A percentile compares a stretch with the other conserved stretches of the same genome.
phyloP scores from a whole-genome alignment of 371 early-diverging fungal species.

The Syncephalis fuscata region DNA sequence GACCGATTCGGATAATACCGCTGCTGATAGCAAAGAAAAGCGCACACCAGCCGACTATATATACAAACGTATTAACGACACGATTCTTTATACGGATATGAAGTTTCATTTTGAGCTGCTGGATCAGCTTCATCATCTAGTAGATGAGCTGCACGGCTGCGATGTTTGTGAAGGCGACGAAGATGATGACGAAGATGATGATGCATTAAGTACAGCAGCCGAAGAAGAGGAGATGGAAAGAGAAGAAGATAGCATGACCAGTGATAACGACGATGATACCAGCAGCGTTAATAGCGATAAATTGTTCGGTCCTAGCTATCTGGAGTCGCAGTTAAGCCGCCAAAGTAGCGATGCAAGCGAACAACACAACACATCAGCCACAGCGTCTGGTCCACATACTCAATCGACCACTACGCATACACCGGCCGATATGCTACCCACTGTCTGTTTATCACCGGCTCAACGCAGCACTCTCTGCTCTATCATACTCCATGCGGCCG shows the following conservation, averaged over 20 bases:
- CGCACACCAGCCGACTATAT: conserved; percentile 7
- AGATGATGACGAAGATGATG: conserved; percentile 4
- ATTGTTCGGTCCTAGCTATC: conserved; percentile 2
- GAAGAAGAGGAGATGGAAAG: background rate
- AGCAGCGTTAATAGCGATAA: background rate
- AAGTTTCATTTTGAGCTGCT: conserved; percentile 66
- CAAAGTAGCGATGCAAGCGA: conserved; percentile 1
- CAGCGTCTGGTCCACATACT: no score
- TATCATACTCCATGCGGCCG: conserved; percentile 67
- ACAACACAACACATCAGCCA: background rate
- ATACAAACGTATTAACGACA: conserved; percentile 20
- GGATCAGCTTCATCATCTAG: conserved; percentile 30
- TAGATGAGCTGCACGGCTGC: conserved; percentile 13
- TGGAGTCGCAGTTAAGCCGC: conserved; percentile 1
- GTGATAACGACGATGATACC: background rate
- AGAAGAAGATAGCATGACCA: background rate
- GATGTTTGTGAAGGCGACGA: conserved; percentile 4
- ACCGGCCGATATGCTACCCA: background rate
- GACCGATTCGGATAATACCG: no score
- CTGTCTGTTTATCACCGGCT: background rate
- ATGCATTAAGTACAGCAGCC: no score
- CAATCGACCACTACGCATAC: background rate
- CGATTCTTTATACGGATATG: conserved; percentile 81
- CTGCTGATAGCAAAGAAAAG: no score
- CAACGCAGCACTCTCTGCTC: conserved; percentile 24